Percentiles rank a stretch among this genome's conserved stretches.
phyloP scores from a whole-genome alignment of 345 rosid species.

The Eucalyptus curtisii region DNA sequence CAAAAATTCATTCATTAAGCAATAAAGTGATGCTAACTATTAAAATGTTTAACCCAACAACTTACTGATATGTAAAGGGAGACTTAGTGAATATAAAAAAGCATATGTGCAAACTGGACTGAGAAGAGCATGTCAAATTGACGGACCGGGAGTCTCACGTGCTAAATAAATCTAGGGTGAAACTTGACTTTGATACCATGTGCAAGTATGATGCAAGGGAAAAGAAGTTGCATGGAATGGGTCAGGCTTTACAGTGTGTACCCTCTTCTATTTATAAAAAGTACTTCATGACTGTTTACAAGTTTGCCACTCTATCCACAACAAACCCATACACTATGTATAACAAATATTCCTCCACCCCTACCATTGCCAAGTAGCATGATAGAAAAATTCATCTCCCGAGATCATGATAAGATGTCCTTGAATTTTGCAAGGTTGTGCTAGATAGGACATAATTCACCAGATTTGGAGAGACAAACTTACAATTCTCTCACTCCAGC shows the following conservation, averaged over 20 bases:
- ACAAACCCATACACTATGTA: background rate
- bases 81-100: background rate
- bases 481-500: background rate
- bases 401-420: background rate
- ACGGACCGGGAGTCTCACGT: background rate
- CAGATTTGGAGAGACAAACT: background rate
- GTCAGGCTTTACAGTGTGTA: background rate
- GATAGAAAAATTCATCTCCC: background rate
- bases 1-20: background rate
- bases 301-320: background rate
- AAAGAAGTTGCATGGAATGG: background rate
- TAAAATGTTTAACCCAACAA: background rate
- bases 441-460: background rate
- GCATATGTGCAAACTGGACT: background rate
- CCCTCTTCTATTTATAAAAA: background rate
- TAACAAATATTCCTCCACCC: background rate
- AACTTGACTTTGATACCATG: background rate
- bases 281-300: background rate
- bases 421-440: background rate
- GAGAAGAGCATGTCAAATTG: background rate
- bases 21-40: background rate
- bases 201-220: background rate
- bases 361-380: background rate
- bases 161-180: background rate
- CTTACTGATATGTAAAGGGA: background rate